A percentile compares a stretch with the other conserved stretches of the same genome.
phyloP scores from a whole-genome alignment of 495 filamentous ascomycete species.

The Annulohypoxylon maeteangense region DNA sequence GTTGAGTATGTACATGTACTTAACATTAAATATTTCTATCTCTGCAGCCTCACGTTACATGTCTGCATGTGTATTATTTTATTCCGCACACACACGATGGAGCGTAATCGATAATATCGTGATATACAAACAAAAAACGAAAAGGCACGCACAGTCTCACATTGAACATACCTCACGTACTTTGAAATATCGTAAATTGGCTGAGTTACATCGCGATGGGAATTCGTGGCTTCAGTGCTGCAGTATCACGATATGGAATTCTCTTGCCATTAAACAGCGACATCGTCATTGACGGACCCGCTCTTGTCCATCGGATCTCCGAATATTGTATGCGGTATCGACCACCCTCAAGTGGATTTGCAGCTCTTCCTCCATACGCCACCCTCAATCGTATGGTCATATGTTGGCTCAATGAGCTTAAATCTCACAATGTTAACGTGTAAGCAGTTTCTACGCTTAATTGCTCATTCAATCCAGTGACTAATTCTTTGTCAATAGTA shows the following conservation, averaged over 20 bases:
- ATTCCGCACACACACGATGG: not conserved
- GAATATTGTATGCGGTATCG: constrained; percentile 60
- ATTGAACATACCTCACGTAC: not conserved
- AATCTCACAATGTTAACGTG: constrained; percentile 64
- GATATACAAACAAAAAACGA: constrained; percentile 1
- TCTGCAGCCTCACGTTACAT: constrained; percentile 14
- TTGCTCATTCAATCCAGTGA: not conserved
- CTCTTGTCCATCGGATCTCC: constrained; percentile 76
- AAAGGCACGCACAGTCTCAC: not conserved
- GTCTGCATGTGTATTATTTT: not conserved
- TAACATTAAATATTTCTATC: not conserved
- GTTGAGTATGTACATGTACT: not conserved
- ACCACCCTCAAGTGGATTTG: constrained; percentile 46
- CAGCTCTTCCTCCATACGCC: constrained; percentile 69
- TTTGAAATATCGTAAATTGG: not conserved
- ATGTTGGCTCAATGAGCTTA: constrained; percentile 68
- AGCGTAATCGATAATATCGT: not conserved
- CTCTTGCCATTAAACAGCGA: constrained; percentile 55
- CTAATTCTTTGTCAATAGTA: constrained; percentile 51
- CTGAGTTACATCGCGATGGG: constrained; percentile 66
- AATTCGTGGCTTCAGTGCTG: constrained; percentile 69
- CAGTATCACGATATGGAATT: constrained; percentile 68
- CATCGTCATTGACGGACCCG: constrained; percentile 80
- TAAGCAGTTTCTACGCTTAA: constrained; percentile 50
- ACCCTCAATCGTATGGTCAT: constrained; percentile 67